These are phyloP conservation scores for Podila verticillata DNA, from an alignment of 192 early-diverging fungal species.

Conservation along the genomic window DNA sequence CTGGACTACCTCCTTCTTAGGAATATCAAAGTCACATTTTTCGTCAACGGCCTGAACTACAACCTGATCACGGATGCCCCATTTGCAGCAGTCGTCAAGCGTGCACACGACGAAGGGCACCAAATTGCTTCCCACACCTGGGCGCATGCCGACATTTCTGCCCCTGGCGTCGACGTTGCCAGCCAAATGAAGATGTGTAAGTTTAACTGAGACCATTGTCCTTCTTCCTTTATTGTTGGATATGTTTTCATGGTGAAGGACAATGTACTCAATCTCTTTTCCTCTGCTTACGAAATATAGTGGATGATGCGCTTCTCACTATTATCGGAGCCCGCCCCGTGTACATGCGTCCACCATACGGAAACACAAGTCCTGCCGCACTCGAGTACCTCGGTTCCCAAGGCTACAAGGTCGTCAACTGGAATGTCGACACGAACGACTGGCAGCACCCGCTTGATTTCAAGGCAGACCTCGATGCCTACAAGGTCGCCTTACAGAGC, in stretches of 20 bases:
- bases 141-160: slow-evolving; percentile 44
- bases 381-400: slow-evolving; percentile 7
- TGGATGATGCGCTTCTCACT: slow-evolving; percentile 15
- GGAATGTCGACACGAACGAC: slow-evolving; percentile 52
- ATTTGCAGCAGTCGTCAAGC: neutral
- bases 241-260: neutral
- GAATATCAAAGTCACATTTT: slow-evolving; percentile 34
- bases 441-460: slow-evolving; percentile 13
- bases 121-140: slow-evolving; percentile 63
- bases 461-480: neutral
- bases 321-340: slow-evolving; percentile 59
- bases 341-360: slow-evolving; percentile 54
- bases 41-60: slow-evolving; percentile 31
- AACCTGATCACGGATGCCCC: slow-evolving; percentile 18
- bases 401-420: slow-evolving; percentile 41
- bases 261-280: neutral
- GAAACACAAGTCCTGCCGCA: slow-evolving; percentile 13
- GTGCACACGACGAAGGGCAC: slow-evolving; percentile 35
- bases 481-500: neutral
- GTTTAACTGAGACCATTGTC: neutral
- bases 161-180: slow-evolving; percentile 2
- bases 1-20: slow-evolving; percentile 14
- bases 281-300: neutral
- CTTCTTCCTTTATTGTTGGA: neutral
- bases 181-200: slow-evolving; percentile 6